Evolutionary conservation across 441 rosid species (phyloP), one percentile per base, ranked within the genome.

Genomic region (Omphalea diandra): DNA sequence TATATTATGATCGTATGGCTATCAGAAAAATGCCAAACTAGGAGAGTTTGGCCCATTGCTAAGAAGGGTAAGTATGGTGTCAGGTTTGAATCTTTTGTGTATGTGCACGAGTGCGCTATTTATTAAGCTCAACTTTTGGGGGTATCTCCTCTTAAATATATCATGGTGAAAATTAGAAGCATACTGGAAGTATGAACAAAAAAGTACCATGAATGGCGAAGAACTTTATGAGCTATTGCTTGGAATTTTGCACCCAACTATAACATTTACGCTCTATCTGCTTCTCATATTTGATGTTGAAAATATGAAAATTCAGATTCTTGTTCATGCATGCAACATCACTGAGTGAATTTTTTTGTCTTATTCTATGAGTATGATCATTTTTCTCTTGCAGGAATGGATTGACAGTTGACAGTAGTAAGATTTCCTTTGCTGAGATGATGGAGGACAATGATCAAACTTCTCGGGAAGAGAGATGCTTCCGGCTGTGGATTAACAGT

Each of bases 401-500:
- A 55, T 80, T 95, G 77, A 67, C 95, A 5, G 81, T 63, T 62
- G 97, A 91, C 61, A 86, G 58, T 83, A 74, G 74, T 61, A 93
- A 91, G 76, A 74, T 83, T 52, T 82, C 96, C 57, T 88, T 82
- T 72, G 96, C 98, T 68, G 99, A 96, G 82, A 96, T 90, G 97
- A 90, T 93, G 94, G 88, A 93, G 7, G 99, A 96, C 76, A 98
- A 96, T 81, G 85, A 74, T 8, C 82, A 96, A 82, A 93, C 97
- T 72, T 96, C 98, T 67, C 84, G 97, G 38, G 99, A 96, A 83
- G 99, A 96, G 84, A 87, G 97, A 83, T 93, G 98, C 80, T 96
- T 93, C 88, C 90, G 98, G 26, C 81, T 96, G 64, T 96, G 99
- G 99, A 96, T 96, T 65, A 96, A 96, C 80, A 96, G 97, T 87